phyloP scores from a whole-genome alignment of 108 stramenopile genomes.

The Skeletonema grethae region DNA sequence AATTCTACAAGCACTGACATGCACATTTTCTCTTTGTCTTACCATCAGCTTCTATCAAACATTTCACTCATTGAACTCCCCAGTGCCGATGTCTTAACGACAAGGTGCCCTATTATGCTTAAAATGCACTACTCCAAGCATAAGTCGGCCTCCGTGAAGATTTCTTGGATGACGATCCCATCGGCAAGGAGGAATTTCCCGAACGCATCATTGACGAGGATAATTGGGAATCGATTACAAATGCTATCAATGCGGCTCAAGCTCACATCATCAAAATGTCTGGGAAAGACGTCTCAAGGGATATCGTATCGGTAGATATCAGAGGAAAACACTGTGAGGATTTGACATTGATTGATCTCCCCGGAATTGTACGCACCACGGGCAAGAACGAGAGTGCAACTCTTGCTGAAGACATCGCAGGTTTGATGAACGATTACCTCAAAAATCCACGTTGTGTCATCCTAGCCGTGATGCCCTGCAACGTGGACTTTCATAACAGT shows the following conservation, averaged over 20 bases:
- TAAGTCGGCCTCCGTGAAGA: conserved; percentile 39
- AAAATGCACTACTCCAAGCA: conserved; percentile 22
- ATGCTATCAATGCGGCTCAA: conserved; percentile 56
- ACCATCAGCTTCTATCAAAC: conserved; percentile 15
- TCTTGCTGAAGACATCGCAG: conserved; percentile 64
- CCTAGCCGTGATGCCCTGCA: conserved; percentile 80
- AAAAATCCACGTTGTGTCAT: conserved; percentile 71
- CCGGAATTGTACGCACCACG: conserved; percentile 83
- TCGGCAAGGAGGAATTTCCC: conserved; percentile 19
- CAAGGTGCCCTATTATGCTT: conserved; percentile 22
- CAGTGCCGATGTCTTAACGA: conserved; percentile 17
- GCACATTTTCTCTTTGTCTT: background rate
- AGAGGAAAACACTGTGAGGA: conserved; percentile 48
- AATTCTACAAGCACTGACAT: background rate
- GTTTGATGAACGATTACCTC: conserved; percentile 73
- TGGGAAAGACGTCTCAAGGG: conserved; percentile 49
- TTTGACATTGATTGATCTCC: conserved; percentile 89
- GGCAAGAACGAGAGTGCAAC: conserved; percentile 55
- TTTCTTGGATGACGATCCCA: conserved; percentile 46
- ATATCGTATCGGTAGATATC: conserved; percentile 54
- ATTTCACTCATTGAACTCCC: conserved; percentile 18
- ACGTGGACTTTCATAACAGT: conserved; percentile 86
- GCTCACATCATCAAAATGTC: conserved; percentile 51
- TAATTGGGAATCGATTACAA: conserved; percentile 24
- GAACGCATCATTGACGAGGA: conserved; percentile 36